A percentile compares a stretch with the other conserved stretches of the same genome.
phyloP scores from a whole-genome alignment of 1,284 basidiomycete species.

The Moesziomyces antarcticus region DNA sequence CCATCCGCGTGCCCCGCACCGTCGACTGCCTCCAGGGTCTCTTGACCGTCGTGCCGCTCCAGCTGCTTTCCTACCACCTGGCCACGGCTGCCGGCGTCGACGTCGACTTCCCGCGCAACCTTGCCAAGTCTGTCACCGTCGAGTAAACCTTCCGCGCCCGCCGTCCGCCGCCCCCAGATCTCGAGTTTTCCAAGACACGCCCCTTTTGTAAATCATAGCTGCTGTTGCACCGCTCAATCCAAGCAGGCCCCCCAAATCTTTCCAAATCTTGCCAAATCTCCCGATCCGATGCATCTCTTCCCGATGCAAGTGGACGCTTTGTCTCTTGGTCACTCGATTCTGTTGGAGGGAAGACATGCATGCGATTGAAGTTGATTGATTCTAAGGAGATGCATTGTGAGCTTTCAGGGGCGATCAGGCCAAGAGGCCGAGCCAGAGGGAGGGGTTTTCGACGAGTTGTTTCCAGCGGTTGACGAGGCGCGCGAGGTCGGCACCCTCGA shows the following conservation, averaged over 20 bases:
- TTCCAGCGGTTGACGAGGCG: conserved; percentile 91
- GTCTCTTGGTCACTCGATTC: no score
- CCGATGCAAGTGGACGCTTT: no score
- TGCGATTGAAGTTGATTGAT: not conserved
- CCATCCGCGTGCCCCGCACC: conserved; percentile 81
- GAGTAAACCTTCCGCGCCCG: conserved; percentile 38
- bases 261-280: not conserved
- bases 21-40: conserved; percentile 95
- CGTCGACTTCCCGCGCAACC: conserved; percentile 97
- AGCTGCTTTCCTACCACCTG: conserved; percentile 95
- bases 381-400: not conserved
- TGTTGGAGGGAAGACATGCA: not conserved
- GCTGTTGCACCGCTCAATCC: conserved; percentile 9
- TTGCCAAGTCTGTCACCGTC: conserved; percentile 72
- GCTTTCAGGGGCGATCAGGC: conserved; percentile 5
- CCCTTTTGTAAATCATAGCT: conserved; percentile 31
- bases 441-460: conserved; percentile 81
- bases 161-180: not conserved
- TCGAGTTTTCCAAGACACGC: not conserved
- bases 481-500: conserved; percentile 91
- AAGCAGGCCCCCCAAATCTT: conserved; percentile 3
- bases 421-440: conserved; percentile 75
- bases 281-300: no score
- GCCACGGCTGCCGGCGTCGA: conserved; percentile 95
- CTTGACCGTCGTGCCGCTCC: conserved; percentile 95